phyloP scores from a whole-genome alignment of 352 stramenopile species.

The Peronospora tabacina region DNA sequence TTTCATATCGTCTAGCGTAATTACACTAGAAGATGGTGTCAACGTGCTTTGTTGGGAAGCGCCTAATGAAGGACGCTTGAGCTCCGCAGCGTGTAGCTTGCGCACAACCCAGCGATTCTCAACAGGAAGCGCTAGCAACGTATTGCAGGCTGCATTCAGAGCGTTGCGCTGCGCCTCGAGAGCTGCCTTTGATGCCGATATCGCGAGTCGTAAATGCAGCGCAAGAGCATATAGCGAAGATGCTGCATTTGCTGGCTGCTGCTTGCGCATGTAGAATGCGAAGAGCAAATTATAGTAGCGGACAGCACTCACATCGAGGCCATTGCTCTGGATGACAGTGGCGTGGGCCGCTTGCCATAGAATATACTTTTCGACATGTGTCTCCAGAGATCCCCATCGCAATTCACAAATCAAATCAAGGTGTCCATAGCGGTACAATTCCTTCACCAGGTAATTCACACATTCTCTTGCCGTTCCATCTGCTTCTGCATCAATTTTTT shows the following conservation, averaged over 20 bases:
- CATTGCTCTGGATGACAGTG: slow-evolving; percentile 32
- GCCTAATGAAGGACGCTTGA: slow-evolving; percentile 12
- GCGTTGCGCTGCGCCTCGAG: slow-evolving; percentile 58
- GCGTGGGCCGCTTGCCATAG: slow-evolving; percentile 68
- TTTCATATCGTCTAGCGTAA: slow-evolving; percentile 56
- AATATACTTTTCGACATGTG: slow-evolving; percentile 60
- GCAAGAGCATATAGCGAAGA: slow-evolving; percentile 52
- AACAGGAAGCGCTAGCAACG: slow-evolving; percentile 33
- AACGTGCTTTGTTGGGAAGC: slow-evolving; percentile 7
- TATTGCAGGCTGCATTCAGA: slow-evolving; percentile 40
- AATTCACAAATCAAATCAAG: slow-evolving; percentile 67
- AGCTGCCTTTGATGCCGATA: slow-evolving; percentile 30
- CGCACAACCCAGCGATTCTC: slow-evolving; percentile 61
- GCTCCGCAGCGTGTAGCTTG: slow-evolving; percentile 62
- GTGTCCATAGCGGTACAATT: slow-evolving; percentile 55
- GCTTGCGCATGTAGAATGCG: slow-evolving; percentile 53
- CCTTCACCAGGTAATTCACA: slow-evolving; percentile 66
- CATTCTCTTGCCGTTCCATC: slow-evolving; percentile 53
- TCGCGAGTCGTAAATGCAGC: slow-evolving; percentile 38
- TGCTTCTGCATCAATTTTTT: slow-evolving; percentile 6
- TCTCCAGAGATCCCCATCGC: slow-evolving; percentile 53
- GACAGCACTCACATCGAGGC: slow-evolving; percentile 38
- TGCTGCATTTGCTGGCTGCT: slow-evolving; percentile 55
- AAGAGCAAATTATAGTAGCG: slow-evolving; percentile 68
- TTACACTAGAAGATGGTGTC: slow-evolving; percentile 37